Conservation (phyloP, 345 rosid species). For the Acer campestre region DNA sequence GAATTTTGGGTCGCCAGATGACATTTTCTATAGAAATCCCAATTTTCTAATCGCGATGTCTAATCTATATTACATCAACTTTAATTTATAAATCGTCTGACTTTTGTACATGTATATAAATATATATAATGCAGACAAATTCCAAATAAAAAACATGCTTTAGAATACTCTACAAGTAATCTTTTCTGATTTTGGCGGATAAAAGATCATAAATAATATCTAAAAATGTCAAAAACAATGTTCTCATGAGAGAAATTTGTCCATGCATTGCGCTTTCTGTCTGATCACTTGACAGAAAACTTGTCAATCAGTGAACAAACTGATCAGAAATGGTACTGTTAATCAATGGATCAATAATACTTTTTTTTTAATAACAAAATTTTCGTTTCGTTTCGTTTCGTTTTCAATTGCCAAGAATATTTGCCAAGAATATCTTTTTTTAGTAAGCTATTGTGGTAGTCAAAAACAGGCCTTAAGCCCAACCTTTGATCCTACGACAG, state of each 20-base stretch:
- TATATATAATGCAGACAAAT: neutral
- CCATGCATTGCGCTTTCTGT: neutral
- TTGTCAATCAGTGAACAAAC: neutral
- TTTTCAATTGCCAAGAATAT: conserved; percentile 7
- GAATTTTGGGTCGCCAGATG: neutral
- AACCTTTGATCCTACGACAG: too few species aligned
- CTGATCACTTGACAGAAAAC: neutral
- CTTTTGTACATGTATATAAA: neutral
- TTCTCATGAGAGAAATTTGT: neutral
- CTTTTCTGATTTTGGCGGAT: neutral
- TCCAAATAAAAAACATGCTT: neutral
- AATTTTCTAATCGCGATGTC: neutral
- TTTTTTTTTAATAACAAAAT: neutral
- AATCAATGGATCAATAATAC: neutral
- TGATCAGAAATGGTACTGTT: neutral
- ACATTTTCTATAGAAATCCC: neutral
- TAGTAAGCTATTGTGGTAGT: too few species aligned
- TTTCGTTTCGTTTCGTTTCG: neutral
- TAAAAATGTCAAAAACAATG: neutral
- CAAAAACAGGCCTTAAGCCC: too few species aligned
- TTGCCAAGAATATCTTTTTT: too few species aligned
- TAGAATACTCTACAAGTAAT: neutral
- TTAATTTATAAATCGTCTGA: neutral
- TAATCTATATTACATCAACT: neutral
- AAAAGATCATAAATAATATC: neutral